Percentiles rank a stretch among this genome's conserved stretches.
Conservation (phyloP, 306 rosid species). For the Ormosia semicastrata region DNA sequence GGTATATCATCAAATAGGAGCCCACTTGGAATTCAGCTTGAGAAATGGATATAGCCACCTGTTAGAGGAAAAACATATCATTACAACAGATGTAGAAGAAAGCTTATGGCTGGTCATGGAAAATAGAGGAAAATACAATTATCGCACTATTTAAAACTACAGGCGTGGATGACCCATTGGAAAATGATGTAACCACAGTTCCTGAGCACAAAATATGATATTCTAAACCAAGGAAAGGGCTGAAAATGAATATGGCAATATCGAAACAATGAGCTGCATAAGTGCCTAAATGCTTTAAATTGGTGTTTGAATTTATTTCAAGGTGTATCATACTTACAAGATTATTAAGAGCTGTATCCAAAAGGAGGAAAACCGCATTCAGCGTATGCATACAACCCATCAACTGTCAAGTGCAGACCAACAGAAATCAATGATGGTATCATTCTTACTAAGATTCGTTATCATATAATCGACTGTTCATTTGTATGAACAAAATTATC, state of each 20-base stretch:
- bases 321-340: constrained; percentile 55
- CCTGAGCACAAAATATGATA: constrained; percentile 72
- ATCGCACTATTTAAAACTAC: constrained; percentile 31
- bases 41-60: constrained; percentile 85
- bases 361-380: constrained; percentile 63
- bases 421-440: not conserved
- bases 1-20: constrained; percentile 66
- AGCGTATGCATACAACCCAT: constrained; percentile 74
- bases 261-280: not conserved
- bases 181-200: constrained; percentile 63
- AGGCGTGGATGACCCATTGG: constrained; percentile 66
- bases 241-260: constrained; percentile 35
- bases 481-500: too few species aligned
- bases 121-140: not conserved
- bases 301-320: not conserved
- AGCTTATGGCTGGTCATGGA: not conserved
- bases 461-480: not conserved
- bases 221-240: constrained; percentile 83
- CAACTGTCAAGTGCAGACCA: constrained; percentile 52
- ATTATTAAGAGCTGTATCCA: constrained; percentile 67
- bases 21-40: constrained; percentile 66
- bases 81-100: not conserved
- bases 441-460: not conserved
- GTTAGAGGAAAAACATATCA: not conserved
- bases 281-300: not conserved